Base-by-base conservation (phyloP, 2,329 filamentous ascomycete genomes). In the Aspergillus calidoustus region DNA sequence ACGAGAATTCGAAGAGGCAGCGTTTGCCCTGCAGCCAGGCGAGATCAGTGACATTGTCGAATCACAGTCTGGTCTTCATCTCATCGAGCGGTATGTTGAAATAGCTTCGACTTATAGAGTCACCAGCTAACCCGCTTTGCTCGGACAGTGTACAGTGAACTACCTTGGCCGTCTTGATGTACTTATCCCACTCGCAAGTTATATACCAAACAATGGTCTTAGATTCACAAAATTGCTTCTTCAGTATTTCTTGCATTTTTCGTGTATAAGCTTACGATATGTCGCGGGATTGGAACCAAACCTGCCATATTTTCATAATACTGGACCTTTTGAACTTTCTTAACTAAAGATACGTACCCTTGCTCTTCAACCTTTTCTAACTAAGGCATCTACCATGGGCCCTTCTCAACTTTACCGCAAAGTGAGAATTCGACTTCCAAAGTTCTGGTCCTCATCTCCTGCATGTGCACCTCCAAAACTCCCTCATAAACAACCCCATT, bases 1-100 rank as follows among this genome's bases (percentile, higher is more conserved):
- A 77, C 94, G 93, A 82, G 94, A 97, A 80, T 99, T 99, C 74
- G 95, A 99, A 80, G 92, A 97, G 60, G 93, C 93, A 4, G 91
- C 95, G 1, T 99, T 99, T 80, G 89, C 86, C n/a, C 83, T 99
- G 59, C 86, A 93, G 77, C 89, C 90, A 2, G 93, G 93, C 38
- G 87, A 97, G 79, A 88, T 98, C 73, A 97, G 93, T 79, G 84
- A 86, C 51, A 84, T 97, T 43, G 90, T 98, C 13, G 91, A 97
- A 79, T 97, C 95, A 44, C 93, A 93, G 54, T 97, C 93, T 56
- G 95, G 95, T 1, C 83, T 98, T 73, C 95, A 99, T 81, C 83
- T 99, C 79, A 99, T 99, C 79, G 91, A 98, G 81, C 90, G 93
- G 92, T 96, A 84, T 65, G 82, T 74, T 34, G 8, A 1, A 9